A percentile compares a stretch with the other conserved stretches of the same genome.
phyloP scores from a whole-genome alignment of 2,329 filamentous ascomycete genomes.

The Amauroascus niger region DNA sequence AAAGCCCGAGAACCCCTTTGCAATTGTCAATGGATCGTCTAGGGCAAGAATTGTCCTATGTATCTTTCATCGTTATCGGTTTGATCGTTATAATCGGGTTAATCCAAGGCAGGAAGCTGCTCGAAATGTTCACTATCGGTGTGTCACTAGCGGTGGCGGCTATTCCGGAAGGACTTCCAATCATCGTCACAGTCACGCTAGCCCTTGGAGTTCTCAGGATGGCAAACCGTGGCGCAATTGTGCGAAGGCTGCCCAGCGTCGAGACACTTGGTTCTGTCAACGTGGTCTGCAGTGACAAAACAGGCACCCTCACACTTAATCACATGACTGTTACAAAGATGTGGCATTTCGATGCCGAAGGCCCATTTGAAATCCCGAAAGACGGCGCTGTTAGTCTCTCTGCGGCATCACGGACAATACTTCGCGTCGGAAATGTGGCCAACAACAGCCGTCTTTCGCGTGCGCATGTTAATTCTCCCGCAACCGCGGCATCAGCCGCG shows the following conservation, averaged over 20 bases:
- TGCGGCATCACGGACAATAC: constrained; percentile 64
- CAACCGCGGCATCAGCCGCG: constrained; percentile 61
- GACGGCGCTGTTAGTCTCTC: constrained; percentile 52
- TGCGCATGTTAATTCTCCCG: constrained; percentile 57
- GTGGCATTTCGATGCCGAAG: constrained; percentile 73
- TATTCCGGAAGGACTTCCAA: constrained; percentile 90
- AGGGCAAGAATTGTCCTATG: constrained; percentile 89
- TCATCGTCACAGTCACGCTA: constrained; percentile 95
- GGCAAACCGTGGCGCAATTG: constrained; percentile 90
- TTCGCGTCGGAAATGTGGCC: constrained; percentile 90
- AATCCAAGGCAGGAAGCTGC: constrained; percentile 73
- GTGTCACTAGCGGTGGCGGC: constrained; percentile 93
- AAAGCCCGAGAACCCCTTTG: constrained; percentile 85
- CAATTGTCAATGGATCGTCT: constrained; percentile 97
- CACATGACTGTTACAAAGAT: constrained; percentile 97
- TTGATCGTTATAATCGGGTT: constrained; percentile 87
- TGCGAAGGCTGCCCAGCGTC: constrained; percentile 89
- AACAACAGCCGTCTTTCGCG: constrained; percentile 82
- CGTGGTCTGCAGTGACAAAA: constrained; percentile 99
- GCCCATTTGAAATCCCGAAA: constrained; percentile 48
- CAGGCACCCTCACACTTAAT: constrained; percentile 89
- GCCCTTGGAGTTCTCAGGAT: constrained; percentile 92
- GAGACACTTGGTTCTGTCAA: constrained; percentile 98
- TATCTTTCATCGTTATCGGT: constrained; percentile 88
- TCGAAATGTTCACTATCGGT: constrained; percentile 96